Conservation (phyloP, 176 grass and related monocot species). For the Secale cereale region DNA sequence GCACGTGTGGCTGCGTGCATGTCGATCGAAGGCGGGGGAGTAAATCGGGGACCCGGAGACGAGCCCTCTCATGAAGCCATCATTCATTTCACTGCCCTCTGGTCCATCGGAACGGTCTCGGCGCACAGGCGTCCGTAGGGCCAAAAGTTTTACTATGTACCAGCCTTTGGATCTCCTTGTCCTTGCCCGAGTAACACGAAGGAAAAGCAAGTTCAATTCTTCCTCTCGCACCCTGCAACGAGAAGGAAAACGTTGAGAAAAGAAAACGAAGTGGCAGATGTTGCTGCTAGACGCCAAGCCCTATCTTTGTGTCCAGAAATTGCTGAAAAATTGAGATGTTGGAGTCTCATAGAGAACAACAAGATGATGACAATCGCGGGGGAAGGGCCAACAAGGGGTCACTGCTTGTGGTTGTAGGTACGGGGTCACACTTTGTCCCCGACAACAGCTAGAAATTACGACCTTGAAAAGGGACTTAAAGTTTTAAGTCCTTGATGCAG, state of each 20-base stretch:
- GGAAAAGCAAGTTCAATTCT: background rate
- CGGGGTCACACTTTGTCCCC: constrained; percentile 55
- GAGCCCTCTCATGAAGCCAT: background rate
- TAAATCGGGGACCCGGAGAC: background rate
- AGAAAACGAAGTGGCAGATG: background rate
- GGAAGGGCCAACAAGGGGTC: constrained; percentile 6
- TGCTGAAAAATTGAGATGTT: background rate
- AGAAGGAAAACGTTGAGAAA: background rate
- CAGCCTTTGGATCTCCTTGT: background rate
- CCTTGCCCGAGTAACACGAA: background rate
- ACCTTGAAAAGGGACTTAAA: background rate
- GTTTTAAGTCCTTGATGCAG: constrained; percentile 1
- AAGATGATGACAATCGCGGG: background rate
- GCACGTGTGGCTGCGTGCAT: background rate
- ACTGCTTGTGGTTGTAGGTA: constrained; percentile 52
- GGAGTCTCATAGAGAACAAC: constrained; percentile 4
- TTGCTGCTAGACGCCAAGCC: background rate
- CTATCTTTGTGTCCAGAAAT: background rate
- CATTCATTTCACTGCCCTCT: background rate
- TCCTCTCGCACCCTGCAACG: background rate
- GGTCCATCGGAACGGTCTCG: background rate
- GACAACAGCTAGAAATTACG: constrained; percentile 17
- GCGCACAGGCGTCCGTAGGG: background rate
- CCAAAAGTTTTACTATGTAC: background rate
- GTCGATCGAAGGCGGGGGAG: background rate